Base-by-base conservation (phyloP, 2,329 filamentous ascomycete species). In the Didymella pomorum region DNA sequence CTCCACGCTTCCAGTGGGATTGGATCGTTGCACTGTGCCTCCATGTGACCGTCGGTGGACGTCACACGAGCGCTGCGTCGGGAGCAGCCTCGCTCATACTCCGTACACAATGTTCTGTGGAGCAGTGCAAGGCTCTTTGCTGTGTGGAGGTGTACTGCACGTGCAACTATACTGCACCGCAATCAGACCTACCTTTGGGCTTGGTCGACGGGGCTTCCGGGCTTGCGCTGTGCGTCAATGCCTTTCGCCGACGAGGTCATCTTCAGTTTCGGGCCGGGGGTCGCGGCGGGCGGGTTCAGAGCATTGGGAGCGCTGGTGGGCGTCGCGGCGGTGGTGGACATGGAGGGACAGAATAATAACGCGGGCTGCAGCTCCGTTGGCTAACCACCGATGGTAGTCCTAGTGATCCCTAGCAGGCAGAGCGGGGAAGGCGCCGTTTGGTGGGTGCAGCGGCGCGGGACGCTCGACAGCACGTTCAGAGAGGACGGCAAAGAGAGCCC, bases 191-290 rank as follows among this genome's bases (percentile, higher is more conserved):
- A 86, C 84, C 82, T 83, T 72, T 83, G 81, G 67, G 75, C 79
- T 62, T 76, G 80, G 70, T 86, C 83, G 44, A 82, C 78, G 61
- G 84, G 84, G 72, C 83, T 86, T 57, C 78, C 81, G 65, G 82
- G 84, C 75, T 84, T 84, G 74, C 84, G 83, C 72, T 79, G 77
- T 61, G 76, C 78, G 72, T 86, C 83, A 60, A 81, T 76, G 59
- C 76, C 78, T 75, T 84, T 86, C 60, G 77, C 79, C 65, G 75
- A 77, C 60, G 79, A 74, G 71, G 72, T 81, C 69, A 81, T 79
- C 72, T 84, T 84, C 71, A 83, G 72, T 60, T 82, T 80, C 63
- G 70, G 71, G 64, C 71, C 72, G 62, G 71, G 64, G 56, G 77
- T 66, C 61, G 79, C 67, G 50, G 78, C 60, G 56, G 76, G 71